These are phyloP conservation scores for Petunia axillaris DNA, from an alignment of 257 asterid genomes.

Conservation along the genomic window DNA sequence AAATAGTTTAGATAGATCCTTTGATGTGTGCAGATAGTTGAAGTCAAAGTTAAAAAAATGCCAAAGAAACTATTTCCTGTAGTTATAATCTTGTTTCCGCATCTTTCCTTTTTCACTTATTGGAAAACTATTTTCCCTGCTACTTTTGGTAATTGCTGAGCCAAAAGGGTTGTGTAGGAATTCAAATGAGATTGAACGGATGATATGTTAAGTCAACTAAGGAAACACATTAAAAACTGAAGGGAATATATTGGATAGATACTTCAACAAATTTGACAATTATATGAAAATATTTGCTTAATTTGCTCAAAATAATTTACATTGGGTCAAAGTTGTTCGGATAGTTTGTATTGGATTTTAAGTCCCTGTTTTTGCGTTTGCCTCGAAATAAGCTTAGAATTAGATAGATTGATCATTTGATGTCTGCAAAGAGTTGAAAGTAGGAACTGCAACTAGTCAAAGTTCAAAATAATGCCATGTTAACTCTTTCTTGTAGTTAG, in stretches of 20 bases:
- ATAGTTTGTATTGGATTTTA: background rate
- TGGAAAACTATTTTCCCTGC: background rate
- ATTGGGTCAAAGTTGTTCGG: background rate
- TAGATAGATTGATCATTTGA: background rate
- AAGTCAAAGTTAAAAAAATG: constrained; percentile 3
- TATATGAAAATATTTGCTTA: background rate
- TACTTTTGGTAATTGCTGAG: background rate
- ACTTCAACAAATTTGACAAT: background rate
- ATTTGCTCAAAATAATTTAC: background rate
- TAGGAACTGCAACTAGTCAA: background rate
- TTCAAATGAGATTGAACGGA: background rate
- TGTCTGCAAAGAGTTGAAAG: background rate
- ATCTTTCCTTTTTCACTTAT: background rate
- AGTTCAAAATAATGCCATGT: background rate
- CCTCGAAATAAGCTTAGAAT: background rate
- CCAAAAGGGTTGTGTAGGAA: background rate
- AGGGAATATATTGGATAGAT: background rate
- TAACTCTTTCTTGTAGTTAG: background rate
- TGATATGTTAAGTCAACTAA: background rate
- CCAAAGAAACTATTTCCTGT: background rate
- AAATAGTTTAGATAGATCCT: background rate
- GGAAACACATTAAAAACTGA: background rate
- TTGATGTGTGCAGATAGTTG: background rate
- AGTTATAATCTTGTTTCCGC: background rate
- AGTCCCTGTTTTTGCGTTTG: background rate